Base-by-base conservation (phyloP, 805 yeast species). In the Nakazawaea ernobii region DNA sequence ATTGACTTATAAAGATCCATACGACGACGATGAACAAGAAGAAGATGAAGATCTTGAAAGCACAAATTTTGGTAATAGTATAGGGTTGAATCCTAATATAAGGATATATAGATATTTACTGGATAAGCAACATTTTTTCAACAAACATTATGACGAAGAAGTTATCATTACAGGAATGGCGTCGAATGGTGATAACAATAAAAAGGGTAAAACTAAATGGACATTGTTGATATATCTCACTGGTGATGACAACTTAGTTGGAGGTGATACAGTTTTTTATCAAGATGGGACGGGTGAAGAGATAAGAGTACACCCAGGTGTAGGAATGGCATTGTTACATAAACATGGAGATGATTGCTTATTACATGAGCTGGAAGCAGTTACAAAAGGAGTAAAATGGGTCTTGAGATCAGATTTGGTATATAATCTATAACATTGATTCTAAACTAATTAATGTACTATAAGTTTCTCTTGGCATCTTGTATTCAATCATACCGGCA, bases 401-500 rank as follows among this genome's bases (percentile, higher is more conserved):
- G 79, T 81, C 0, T 57, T 81, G 8, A 59, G 87, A 58, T 77
- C 45, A 8, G 49, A 46, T 35, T 17, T 46, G 39, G 49, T 45
- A 10, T 45, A n/a, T 38, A 10, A 20, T 28, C 8, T 30, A 40
- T 40, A 30, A 30, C 65, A 62, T 68, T 14, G 72, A 60, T 60
- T 86, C 95, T 49, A 86, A 65, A 52, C 75, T 78, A 30, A 85
- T 80, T 58, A 86, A 68, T 37, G 80, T 74, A 55, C 86, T 80
- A 61, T 86, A 88, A 0, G 88, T 82, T 56, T 88, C 95, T 49
- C 84, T 67, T 8, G 97, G 95, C 95, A 91, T 88, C 61, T 85
- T 83, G 66, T 86, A 90, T 66, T 88, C 95, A 33, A 91, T 84
- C 82, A 92, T 85, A 51, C 97, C 98, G 6, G 97, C 96, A 63